A percentile compares a stretch with the other conserved stretches of the same genome.
Conservation (phyloP, 805 yeast species). For the Maudiozyma bulderi region DNA sequence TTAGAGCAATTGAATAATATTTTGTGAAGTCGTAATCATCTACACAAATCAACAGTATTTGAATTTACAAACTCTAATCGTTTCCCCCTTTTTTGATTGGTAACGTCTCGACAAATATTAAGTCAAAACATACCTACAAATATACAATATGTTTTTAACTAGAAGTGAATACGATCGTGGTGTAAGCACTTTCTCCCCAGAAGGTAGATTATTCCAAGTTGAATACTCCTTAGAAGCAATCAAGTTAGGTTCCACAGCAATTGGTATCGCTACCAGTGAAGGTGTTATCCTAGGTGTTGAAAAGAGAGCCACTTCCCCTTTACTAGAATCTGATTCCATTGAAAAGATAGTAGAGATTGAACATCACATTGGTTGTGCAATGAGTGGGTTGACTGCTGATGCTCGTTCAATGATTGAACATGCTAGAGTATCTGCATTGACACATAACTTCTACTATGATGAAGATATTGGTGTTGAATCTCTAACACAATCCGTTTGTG, state of each 20-base stretch:
- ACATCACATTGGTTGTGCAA: slow-evolving; percentile 92
- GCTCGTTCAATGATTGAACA: slow-evolving; percentile 98
- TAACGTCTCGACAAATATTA: background rate
- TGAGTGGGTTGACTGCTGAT: slow-evolving; percentile 97
- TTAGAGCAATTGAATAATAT: background rate
- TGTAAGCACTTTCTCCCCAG: slow-evolving; percentile 96
- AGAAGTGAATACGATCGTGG: slow-evolving; percentile 99
- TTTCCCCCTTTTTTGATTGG: background rate
- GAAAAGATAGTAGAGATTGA: slow-evolving; percentile 96
- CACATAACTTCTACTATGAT: slow-evolving; percentile 82
- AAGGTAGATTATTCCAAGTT: slow-evolving; percentile 95
- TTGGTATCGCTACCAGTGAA: slow-evolving; percentile 89
- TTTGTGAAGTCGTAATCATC: background rate
- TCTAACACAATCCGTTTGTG: slow-evolving; percentile 93
- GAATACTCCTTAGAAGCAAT: slow-evolving; percentile 97
- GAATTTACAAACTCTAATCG: background rate
- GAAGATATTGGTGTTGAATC: slow-evolving; percentile 89
- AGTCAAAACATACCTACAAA: background rate
- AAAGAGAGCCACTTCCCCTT: slow-evolving; percentile 87
- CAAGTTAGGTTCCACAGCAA: slow-evolving; percentile 84
- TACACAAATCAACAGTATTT: background rate
- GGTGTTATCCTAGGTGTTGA: slow-evolving; percentile 96
- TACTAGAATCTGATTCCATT: slow-evolving; percentile 84
- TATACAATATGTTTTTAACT: slow-evolving; percentile 83
- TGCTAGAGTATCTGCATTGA: slow-evolving; percentile 82